phyloP scores from a whole-genome alignment of 2,329 filamentous ascomycete genomes.

The Talaromyces sp. region DNA sequence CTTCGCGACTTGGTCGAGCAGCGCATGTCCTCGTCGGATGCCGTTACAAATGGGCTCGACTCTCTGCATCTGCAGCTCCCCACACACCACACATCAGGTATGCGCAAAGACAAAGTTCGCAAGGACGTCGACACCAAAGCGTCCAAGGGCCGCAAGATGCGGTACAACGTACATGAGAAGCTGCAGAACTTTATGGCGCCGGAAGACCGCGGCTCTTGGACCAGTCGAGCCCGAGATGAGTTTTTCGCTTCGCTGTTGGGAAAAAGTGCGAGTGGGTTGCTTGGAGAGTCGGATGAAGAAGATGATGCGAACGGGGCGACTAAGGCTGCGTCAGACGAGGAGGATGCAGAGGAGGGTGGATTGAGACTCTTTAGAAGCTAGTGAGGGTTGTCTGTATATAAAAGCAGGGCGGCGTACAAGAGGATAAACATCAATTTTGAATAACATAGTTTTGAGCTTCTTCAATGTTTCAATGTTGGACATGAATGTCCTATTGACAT shows the following conservation, averaged over 20 bases:
- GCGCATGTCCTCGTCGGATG: conserved; percentile 60
- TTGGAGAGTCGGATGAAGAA: conserved; percentile 56
- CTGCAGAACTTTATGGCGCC: conserved; percentile 97
- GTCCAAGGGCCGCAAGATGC: conserved; percentile 89
- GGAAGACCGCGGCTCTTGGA: conserved; percentile 76
- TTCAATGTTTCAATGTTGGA: too few relatives aligned
- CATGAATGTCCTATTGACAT: too few relatives aligned
- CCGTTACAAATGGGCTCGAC: conserved; percentile 41
- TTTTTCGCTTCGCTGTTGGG: conserved; percentile 73
- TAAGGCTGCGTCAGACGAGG: conserved; percentile 26
- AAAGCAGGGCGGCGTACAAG: too few relatives aligned
- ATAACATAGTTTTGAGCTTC: too few relatives aligned
- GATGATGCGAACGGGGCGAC: conserved; percentile 25
- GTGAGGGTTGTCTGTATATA: background rate
- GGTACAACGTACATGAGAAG: conserved; percentile 94
- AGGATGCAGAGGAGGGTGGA: conserved; percentile 24
- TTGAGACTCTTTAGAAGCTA: conserved; percentile 28
- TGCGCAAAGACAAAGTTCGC: conserved; percentile 60
- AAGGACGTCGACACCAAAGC: conserved; percentile 88
- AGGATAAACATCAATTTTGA: too few relatives aligned
- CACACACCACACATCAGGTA: conserved; percentile 36
- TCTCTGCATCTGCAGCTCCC: conserved; percentile 30
- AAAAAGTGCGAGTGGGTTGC: conserved; percentile 53
- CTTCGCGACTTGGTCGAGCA: conserved; percentile 92
- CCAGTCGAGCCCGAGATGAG: conserved; percentile 67